phyloP scores from a whole-genome alignment of 148 eudicot genomes.

The Pharnaceum exiguum region DNA sequence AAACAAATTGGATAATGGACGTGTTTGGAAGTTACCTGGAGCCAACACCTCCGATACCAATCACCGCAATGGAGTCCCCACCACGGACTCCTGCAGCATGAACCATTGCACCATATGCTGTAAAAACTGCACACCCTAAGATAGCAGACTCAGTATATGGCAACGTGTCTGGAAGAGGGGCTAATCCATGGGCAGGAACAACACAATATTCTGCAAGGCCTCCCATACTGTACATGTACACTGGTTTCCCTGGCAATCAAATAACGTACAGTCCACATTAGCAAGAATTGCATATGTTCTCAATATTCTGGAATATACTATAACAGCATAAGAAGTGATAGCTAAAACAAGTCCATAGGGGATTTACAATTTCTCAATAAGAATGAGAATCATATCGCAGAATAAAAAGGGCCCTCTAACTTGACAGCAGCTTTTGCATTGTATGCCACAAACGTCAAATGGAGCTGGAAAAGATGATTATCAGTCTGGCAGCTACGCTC shows the following conservation, averaged over 20 bases:
- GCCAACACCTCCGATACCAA: conserved; percentile 99
- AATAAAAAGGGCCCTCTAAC: not conserved
- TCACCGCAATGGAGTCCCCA: conserved; percentile 92
- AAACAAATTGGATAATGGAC: not conserved
- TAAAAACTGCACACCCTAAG: conserved; percentile 97
- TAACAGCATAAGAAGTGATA: no score
- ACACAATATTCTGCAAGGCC: conserved; percentile 97
- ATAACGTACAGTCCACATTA: not conserved
- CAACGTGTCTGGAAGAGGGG: conserved; percentile 71
- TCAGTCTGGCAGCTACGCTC: not conserved
- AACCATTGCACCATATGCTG: conserved; percentile 98
- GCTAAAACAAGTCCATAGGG: no score
- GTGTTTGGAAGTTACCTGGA: conserved; percentile 57
- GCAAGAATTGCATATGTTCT: not conserved
- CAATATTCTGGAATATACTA: no score
- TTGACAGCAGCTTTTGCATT: not conserved
- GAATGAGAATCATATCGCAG: no score
- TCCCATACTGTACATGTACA: conserved; percentile 99
- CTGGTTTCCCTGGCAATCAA: conserved; percentile 70
- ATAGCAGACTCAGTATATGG: conserved; percentile 96
- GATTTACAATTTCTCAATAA: no score
- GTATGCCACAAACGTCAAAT: not conserved
- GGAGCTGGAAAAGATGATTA: not conserved
- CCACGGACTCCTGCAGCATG: conserved; percentile 96
- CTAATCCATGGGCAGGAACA: conserved; percentile 83